Evolutionary conservation across 108 stramenopile species (phyloP), one percentile per base, ranked within the genome.

Genomic region (Aurantiochytrium sp.): DNA sequence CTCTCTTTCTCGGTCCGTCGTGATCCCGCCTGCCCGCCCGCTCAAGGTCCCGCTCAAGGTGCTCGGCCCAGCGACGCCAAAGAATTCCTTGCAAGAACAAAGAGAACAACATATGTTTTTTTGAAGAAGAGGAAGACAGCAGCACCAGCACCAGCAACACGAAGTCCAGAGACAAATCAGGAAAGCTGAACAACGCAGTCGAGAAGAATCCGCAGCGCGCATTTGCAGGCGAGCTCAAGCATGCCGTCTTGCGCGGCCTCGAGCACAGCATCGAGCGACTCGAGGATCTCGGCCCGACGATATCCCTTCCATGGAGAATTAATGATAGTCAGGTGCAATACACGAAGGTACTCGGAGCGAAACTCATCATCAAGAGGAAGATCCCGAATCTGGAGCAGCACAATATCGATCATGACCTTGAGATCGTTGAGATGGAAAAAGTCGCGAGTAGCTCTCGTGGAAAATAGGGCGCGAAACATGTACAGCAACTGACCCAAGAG

Each of bases 361-460:
- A 83, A 83, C 49, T 83, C 76, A 23, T 83, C 76, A 23, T 83
- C 51, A 35, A 83, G 51, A 53, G 76, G 76, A n/a, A 83, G 76
- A 4, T 83, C 51, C 19, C 51, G 76, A 12, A 83, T 83, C 51
- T 83, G 76, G 25, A 83, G n/a, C 25, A 83, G 4, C 6, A 83
- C 28, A 4, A 83, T 83, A 23, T 83, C 76, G n/a, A 83, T 23
- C 76, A 83, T 83, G 18, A 83, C 76, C 49, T 83, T 47, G 25
- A 83, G 76, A 23, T 83, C 76, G n/a, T 47, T 83, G 6, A 53
- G 12, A 28, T 83, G 76, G 28, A 83, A 83, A 23, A 83, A 83
- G 49, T 83, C 49, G 49, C 25, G 51, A 10, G 76, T 83, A 12
- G 23, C 51, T 4, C 49, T 83, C 6, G 76, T 83, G n/a, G 76